Evolutionary conservation across 108 stramenopile species (phyloP), one percentile per base, ranked within the genome.

Genomic region (Schizochytrium sp.): DNA sequence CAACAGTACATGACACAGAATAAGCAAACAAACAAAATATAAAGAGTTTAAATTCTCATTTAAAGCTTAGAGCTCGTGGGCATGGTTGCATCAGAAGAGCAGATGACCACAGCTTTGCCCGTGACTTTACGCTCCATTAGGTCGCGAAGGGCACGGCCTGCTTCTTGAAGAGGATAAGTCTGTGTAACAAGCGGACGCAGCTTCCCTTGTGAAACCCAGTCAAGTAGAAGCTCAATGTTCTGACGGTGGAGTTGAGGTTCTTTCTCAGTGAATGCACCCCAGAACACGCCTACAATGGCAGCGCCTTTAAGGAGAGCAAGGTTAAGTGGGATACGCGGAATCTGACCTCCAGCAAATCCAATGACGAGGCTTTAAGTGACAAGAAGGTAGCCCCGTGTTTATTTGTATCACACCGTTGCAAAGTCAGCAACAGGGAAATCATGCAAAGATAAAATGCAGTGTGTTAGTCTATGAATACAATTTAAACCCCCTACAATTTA

Each of bases 231-330:
- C 61, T 44, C 88, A 46, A 28, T 89, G 69, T 47, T 69, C 44
- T 72, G 64, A 7, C 69, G 41, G 44, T 46, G 88, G 12, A 83
- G 44, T 3, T 90, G 89, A 38, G 90, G 87, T 12, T 88, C 88
- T 10, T 69, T 87, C 40, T 88, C 88, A 12, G 87, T 89, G 61
- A 89, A 91, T 40, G 89, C 46, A 47, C 91, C 91, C 91, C 91
- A 91, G 87, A 91, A 91, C 46, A 91, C 90, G 44, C 91, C 91
- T 49, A 91, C 72, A 8, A 91, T 87, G 53, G 59, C 88, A 40
- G 91, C 72, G 46, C 90, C 91, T 72, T 91, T 91, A 17, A 91
- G 56, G 87, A 91, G 91, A 38, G 89, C 89, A 12, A 91, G 73
- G 91, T 91, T 91, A 38, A 91, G 89, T 38, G 91, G 90, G 46